These are phyloP conservation scores for Priceomyces haplophilus DNA, from an alignment of 805 yeast species.

Conservation along the genomic window DNA sequence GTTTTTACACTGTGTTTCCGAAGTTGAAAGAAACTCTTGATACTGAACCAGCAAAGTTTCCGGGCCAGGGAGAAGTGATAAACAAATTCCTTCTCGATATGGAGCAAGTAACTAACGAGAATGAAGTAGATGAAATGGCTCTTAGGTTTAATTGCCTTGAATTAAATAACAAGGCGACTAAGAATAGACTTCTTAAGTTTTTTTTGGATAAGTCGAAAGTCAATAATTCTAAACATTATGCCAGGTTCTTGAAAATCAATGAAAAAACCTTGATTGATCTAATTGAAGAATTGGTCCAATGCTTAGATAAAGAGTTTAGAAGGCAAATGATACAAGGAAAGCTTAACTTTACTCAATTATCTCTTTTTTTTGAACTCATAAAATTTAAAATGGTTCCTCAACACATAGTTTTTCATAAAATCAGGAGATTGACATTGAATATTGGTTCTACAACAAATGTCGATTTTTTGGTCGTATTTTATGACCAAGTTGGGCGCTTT, in stretches of 20 bases:
- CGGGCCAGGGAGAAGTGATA: slow-evolving; percentile 40
- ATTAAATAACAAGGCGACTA: slow-evolving; percentile 71
- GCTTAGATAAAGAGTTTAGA: slow-evolving; percentile 59
- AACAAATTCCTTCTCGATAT: slow-evolving; percentile 42
- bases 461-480: slow-evolving; percentile 65
- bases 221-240: slow-evolving; percentile 48
- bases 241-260: slow-evolving; percentile 68
- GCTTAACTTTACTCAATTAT: slow-evolving; percentile 54
- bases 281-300: slow-evolving; percentile 48
- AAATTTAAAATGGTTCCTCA: slow-evolving; percentile 72
- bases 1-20: slow-evolving; percentile 61
- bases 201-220: slow-evolving; percentile 49
- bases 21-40: slow-evolving; percentile 20
- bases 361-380: slow-evolving; percentile 69
- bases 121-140: slow-evolving; percentile 50
- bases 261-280: slow-evolving; percentile 47
- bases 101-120: slow-evolving; percentile 42
- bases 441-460: slow-evolving; percentile 55
- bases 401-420: slow-evolving; percentile 70
- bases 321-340: slow-evolving; percentile 52
- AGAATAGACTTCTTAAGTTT: slow-evolving; percentile 54
- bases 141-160: slow-evolving; percentile 46
- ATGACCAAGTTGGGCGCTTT: slow-evolving; percentile 71
- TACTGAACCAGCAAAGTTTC: slow-evolving; percentile 5
- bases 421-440: slow-evolving; percentile 56